A percentile compares a stretch with the other conserved stretches of the same genome.
Conservation (phyloP, 108 stramenopile species). For the Thalassiosira profunda region DNA sequence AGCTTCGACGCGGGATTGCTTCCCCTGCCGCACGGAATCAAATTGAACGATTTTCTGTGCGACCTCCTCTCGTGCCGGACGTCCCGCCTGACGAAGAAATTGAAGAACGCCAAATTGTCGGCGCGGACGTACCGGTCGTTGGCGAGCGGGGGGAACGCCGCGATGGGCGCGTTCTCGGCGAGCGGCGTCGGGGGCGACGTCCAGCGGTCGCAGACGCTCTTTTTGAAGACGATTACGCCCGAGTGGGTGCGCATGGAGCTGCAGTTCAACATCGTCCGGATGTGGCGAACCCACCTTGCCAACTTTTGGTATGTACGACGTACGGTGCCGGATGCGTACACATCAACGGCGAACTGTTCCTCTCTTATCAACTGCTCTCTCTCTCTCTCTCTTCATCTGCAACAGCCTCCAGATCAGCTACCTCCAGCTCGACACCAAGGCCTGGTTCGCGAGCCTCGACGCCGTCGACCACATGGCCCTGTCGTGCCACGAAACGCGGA, state of each 20-base stretch:
- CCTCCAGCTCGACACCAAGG: slow-evolving; percentile 53
- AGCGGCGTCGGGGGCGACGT: slow-evolving; percentile 24
- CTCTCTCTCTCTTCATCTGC: not conserved
- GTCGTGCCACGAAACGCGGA: slow-evolving; percentile 50
- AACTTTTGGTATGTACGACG: slow-evolving; percentile 74
- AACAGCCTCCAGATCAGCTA: slow-evolving; percentile 69
- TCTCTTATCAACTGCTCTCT: not conserved
- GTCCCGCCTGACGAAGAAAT: slow-evolving; percentile 84
- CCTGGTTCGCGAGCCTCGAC: slow-evolving; percentile 73
- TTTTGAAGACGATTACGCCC: slow-evolving; percentile 67
- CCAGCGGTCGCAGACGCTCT: slow-evolving; percentile 64
- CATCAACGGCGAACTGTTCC: not conserved
- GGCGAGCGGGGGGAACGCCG: not conserved
- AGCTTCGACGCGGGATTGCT: slow-evolving; percentile 71
- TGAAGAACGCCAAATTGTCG: slow-evolving; percentile 83
- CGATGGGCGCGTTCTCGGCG: not conserved
- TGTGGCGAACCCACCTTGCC: slow-evolving; percentile 81
- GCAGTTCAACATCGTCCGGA: slow-evolving; percentile 64
- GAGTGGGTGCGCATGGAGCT: slow-evolving; percentile 63
- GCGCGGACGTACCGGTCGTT: slow-evolving; percentile 57
- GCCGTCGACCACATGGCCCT: slow-evolving; percentile 56
- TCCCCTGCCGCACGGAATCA: slow-evolving; percentile 78
- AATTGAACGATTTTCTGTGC: slow-evolving; percentile 81
- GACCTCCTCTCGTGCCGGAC: slow-evolving; percentile 77
- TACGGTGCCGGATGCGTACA: too few relatives aligned